Evolutionary conservation across 768 basidiomycete genomes (phyloP).

Genomic region (Pulveroboletus sp.): DNA sequence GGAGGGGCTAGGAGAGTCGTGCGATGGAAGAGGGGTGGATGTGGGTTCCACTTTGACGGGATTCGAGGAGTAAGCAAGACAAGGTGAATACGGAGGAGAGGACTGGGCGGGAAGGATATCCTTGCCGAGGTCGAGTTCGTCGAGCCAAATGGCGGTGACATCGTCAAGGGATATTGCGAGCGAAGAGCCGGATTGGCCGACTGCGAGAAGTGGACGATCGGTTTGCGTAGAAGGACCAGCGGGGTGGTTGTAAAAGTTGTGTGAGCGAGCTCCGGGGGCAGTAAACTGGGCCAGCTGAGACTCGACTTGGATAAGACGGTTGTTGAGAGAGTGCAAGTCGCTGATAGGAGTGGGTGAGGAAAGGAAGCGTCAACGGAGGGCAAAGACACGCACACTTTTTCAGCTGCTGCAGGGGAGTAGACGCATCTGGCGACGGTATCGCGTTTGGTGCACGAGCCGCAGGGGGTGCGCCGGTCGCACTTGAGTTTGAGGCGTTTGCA

Average conservation of each 20-base stretch:
- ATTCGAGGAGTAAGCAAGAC: conserved; percentile 9
- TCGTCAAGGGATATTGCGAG: conserved; percentile 57
- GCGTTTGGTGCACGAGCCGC: conserved; percentile 75
- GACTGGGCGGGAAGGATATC: conserved; percentile 22
- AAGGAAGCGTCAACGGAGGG: background rate
- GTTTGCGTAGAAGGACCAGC: conserved; percentile 8
- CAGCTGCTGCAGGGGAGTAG: conserved; percentile 79
- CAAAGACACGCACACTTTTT: conserved; percentile 66
- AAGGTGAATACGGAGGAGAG: conserved; percentile 14
- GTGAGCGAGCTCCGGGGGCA: conserved; percentile 28
- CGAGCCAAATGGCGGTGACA: conserved; percentile 58
- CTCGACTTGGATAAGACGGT: conserved; percentile 73
- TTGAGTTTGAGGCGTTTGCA: conserved; percentile 87
- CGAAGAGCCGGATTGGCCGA: conserved; percentile 41
- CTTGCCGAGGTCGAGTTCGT: conserved; percentile 44
- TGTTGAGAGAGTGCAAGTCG: conserved; percentile 81
- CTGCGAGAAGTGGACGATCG: conserved; percentile 36
- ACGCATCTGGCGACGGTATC: conserved; percentile 70
- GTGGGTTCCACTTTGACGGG: conserved; percentile 37
- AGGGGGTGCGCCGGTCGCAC: conserved; percentile 78
- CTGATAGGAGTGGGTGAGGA: conserved; percentile 30
- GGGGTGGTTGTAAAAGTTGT: conserved; percentile 15
- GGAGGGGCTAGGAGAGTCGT: conserved; percentile 9
- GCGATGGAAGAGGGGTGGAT: conserved; percentile 24
- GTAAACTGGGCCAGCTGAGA: conserved; percentile 50